Evolutionary conservation across 805 yeast species (phyloP), one percentile per base, ranked within the genome.

Genomic region (Pichia heedii): DNA sequence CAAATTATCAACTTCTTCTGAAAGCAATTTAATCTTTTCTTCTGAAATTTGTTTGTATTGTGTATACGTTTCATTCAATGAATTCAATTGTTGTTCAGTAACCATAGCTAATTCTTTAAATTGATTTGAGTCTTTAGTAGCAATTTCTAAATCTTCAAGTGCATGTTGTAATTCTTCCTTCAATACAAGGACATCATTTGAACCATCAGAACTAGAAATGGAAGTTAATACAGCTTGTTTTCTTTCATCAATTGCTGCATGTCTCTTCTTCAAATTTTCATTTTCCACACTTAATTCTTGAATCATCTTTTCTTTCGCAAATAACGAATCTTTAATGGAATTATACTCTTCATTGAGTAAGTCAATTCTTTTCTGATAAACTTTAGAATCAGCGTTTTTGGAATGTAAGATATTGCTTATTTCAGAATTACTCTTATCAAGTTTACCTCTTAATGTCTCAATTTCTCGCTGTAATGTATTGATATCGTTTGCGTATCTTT

Each of bases 11-110:
- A 43, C 13, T 18, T 59, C 52, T 9, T 16, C 34, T 4, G 39
- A 27, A 13, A 41, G 24, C 2, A 48, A 33, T 8, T 30, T 30
- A 15, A 55, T 40, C 24, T 50, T 49, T 26, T 47, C 53, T 33
- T 58, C 61, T 2, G 60, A 37, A 41, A 64, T 44, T 2, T 49
- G 46, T 49, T 69, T 72, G 49, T 60, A 71, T 38, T 60, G 61
- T 39, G 72, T 85, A 55, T 73, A 81, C 1, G 80, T 66, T 19
- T 65, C 63, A 24, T 75, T 77, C 46, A 84, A 65, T 37, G 70
- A 67, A 33, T 65, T 61, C 33, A 85, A 66, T 5, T 88, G 77
- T 41, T 73, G 75, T 54, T 85, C 94, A 4, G 86, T 76, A 13
- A 83, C 76, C 41, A 63, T 62, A 0, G 88, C 79, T 34, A 85